Conservation (phyloP, 768 basidiomycete species). For the Pisolithus albus region DNA sequence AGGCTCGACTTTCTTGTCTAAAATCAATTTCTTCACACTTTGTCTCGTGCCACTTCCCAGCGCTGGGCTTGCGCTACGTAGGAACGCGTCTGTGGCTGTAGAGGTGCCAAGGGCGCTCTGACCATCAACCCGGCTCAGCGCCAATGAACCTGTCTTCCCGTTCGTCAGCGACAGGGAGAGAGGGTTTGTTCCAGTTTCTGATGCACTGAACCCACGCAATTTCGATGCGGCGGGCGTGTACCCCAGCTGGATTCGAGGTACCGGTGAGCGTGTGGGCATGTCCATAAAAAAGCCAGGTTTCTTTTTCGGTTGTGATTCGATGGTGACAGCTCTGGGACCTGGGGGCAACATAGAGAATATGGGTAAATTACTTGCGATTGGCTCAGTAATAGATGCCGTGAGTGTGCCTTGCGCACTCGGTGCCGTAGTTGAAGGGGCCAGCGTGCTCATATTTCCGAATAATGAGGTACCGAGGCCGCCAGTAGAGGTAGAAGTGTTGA, state of each 20-base stretch:
- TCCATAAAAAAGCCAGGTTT: slow-evolving; percentile 75
- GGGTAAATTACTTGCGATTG: slow-evolving; percentile 63
- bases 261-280: slow-evolving; percentile 62
- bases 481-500: slow-evolving; percentile 39
- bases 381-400: slow-evolving; percentile 85
- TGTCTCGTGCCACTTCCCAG: slow-evolving; percentile 64
- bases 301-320: slow-evolving; percentile 65
- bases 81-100: slow-evolving; percentile 46
- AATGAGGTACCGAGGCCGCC: slow-evolving; percentile 32
- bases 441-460: slow-evolving; percentile 31
- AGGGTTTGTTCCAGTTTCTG: slow-evolving; percentile 32
- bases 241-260: slow-evolving; percentile 57
- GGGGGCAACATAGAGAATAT: slow-evolving; percentile 73
- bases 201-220: slow-evolving; percentile 58
- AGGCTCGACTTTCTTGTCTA: slow-evolving; percentile 80
- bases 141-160: slow-evolving; percentile 50
- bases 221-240: slow-evolving; percentile 59
- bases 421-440: slow-evolving; percentile 36
- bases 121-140: slow-evolving; percentile 44
- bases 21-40: slow-evolving; percentile 88
- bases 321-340: slow-evolving; percentile 54
- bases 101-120: slow-evolving; percentile 31
- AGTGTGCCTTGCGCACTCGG: slow-evolving; percentile 53
- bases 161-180: slow-evolving; percentile 43
- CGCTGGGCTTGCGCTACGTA: slow-evolving; percentile 52